phyloP scores from a whole-genome alignment of 169 alveolate genomes.

The Plasmodium coatneyi region DNA sequence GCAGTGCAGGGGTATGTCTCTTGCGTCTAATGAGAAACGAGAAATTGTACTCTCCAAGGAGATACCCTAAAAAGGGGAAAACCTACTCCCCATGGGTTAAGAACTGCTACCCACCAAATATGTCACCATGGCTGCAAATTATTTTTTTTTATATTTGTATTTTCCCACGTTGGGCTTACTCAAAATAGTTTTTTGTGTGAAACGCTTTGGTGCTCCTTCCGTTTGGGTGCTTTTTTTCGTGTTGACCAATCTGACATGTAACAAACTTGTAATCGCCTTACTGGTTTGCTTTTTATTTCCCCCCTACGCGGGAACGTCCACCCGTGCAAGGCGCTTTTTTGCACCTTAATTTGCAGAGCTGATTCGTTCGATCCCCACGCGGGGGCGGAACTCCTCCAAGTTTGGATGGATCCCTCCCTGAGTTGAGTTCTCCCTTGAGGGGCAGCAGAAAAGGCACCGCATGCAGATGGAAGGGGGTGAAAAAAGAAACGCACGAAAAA shows the following conservation, averaged over 20 bases:
- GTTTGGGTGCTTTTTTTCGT: not conserved
- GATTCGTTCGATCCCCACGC: not conserved
- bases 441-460: not conserved
- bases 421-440: not conserved
- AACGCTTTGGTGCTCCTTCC: not conserved
- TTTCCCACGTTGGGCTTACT: not conserved
- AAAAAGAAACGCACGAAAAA: not conserved
- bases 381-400: not conserved
- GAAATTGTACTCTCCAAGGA: constrained; percentile 28
- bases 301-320: not conserved
- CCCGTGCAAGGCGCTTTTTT: not conserved
- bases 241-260: not conserved
- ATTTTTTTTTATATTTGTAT: not conserved
- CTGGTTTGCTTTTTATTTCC: not conserved
- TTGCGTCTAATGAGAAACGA: constrained; percentile 26
- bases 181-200: not conserved
- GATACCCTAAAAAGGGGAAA: not conserved
- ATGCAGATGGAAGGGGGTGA: not conserved
- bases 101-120: not conserved
- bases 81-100: not conserved
- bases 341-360: not conserved
- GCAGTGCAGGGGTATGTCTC: not conserved
- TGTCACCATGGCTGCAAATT: not conserved
- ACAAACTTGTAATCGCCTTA: not conserved
- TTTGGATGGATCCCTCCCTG: not conserved